Conservation (phyloP, 1,139 yeast genomes). For the Hemisphaericaspora xylanilytica region DNA sequence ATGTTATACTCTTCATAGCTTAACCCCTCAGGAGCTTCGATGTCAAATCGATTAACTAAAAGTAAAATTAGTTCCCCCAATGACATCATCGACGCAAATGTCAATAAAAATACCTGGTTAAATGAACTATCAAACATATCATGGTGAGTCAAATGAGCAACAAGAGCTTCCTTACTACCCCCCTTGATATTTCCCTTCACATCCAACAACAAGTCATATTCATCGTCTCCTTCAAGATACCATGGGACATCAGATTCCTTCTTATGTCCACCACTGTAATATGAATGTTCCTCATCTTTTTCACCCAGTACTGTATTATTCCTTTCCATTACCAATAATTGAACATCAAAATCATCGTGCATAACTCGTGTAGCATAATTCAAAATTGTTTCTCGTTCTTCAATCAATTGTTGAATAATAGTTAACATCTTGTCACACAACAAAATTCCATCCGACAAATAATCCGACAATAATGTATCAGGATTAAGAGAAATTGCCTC, state of each 20-base stretch:
- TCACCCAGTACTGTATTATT: conserved; percentile 51
- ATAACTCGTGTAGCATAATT: conserved; percentile 75
- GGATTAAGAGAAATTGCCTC: conserved; percentile 49
- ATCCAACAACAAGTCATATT: conserved; percentile 69
- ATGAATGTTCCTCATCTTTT: conserved; percentile 35
- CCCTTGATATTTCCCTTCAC: conserved; percentile 76
- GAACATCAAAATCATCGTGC: conserved; percentile 69
- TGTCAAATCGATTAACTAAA: conserved; percentile 64
- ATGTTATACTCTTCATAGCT: conserved; percentile 76
- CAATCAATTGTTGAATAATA: conserved; percentile 57
- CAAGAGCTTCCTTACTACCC: conserved; percentile 77
- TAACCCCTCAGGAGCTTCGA: conserved; percentile 85
- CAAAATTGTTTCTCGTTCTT: conserved; percentile 65
- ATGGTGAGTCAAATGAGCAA: conserved; percentile 84
- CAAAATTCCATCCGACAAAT: conserved; percentile 46
- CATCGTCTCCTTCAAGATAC: conserved; percentile 80
- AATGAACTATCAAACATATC: conserved; percentile 64
- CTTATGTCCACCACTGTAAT: conserved; percentile 36
- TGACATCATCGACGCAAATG: conserved; percentile 75
- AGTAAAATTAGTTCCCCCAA: conserved; percentile 62
- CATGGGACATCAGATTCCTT: conserved; percentile 56
- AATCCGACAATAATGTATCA: conserved; percentile 43
- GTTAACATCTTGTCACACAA: conserved; percentile 43
- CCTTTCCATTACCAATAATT: conserved; percentile 58
- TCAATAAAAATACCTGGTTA: conserved; percentile 67